These are phyloP conservation scores for Parascedosporium putredinis DNA, from an alignment of 2,329 filamentous ascomycete species.

Conservation along the genomic window DNA sequence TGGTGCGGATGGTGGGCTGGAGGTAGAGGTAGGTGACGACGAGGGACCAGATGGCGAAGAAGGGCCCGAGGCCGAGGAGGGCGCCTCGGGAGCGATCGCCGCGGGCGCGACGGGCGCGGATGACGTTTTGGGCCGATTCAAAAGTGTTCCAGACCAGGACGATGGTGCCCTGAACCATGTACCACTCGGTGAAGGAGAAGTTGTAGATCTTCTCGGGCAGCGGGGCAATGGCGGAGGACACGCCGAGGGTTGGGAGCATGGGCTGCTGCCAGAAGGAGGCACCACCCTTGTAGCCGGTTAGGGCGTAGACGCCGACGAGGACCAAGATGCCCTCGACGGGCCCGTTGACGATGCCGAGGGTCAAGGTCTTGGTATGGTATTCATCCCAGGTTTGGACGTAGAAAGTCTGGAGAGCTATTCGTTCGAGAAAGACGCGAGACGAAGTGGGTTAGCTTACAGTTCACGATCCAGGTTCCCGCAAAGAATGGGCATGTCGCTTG, in stretches of 20 bases:
- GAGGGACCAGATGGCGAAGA: constrained; percentile 67
- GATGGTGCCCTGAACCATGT: constrained; percentile 73
- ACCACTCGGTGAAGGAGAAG: constrained; percentile 84
- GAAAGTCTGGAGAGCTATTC: constrained; percentile 81
- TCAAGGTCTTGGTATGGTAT: constrained; percentile 94
- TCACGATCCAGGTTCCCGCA: too few relatives aligned
- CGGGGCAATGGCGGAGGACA: constrained; percentile 38
- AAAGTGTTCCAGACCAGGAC: constrained; percentile 80
- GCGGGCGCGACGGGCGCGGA: constrained; percentile 64
- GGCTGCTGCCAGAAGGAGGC: constrained; percentile 89
- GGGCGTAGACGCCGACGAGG: constrained; percentile 67
- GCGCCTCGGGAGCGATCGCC: constrained; percentile 64
- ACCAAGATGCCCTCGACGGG: constrained; percentile 91
- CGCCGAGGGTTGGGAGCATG: constrained; percentile 59
- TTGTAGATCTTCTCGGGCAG: constrained; percentile 66
- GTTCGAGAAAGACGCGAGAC: too few relatives aligned
- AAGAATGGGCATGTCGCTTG: too few relatives aligned
- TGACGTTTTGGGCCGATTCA: constrained; percentile 71
- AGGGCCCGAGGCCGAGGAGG: constrained; percentile 73
- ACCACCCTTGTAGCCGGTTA: constrained; percentile 78
- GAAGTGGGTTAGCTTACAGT: too few relatives aligned
- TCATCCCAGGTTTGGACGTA: constrained; percentile 99
- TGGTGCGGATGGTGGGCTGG: constrained; percentile 70
- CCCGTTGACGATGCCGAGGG: constrained; percentile 82
- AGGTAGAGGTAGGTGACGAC: constrained; percentile 72